Evolutionary conservation across 2,329 filamentous ascomycete genomes (phyloP), one percentile per base, ranked within the genome.

Genomic region (Talaromyces sp.): DNA sequence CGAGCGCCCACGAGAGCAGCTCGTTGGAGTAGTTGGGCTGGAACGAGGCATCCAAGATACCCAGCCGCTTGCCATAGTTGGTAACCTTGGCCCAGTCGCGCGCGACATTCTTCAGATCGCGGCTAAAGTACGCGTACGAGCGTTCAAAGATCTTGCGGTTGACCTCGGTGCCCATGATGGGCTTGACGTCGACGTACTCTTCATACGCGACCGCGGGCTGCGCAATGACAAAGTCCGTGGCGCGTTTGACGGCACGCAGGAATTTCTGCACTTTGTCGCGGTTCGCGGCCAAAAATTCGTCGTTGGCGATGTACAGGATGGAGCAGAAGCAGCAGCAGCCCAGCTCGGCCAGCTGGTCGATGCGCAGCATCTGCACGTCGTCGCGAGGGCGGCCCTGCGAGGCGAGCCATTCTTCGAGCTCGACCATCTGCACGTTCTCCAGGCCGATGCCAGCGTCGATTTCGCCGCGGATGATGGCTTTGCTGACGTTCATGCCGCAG

Each of bases 311-410:
- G 80, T 92, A 92, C 47, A 92, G 81, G 73, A 92, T 90, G 30
- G 86, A 86, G 77, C 89, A 92, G 84, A 92, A 92, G 81, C 89
- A 92, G 84, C 89, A 92, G 79, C 89, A 92, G 56, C 89, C 89
- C 3, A 92, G 81, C 73, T 91, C 88, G 36, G 89, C 89, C 30
- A 92, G 86, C 78, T 92, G 85, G 72, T 92, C 89, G 70, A 92
- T 92, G 69, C 89, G 86, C 19, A 92, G 84, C 89, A 92, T 92
- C 76, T 90, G 86, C 8, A 91, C 89, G 65, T 92, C 88, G 15
- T 79, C 77, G 71, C 83, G 84, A 62, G 85, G 82, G 1, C 88
- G 86, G 66, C 81, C 82, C 71, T 90, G 87, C 0, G 71, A 64
- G 0, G 81, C 81, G 22, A 92, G 85, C 89, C 88, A 92, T 71